Percentiles rank a stretch among this genome's conserved stretches.
These are phyloP conservation scores for Metschnikowia vanudenii DNA, from an alignment of 805 yeast genomes.

Conservation along the genomic window DNA sequence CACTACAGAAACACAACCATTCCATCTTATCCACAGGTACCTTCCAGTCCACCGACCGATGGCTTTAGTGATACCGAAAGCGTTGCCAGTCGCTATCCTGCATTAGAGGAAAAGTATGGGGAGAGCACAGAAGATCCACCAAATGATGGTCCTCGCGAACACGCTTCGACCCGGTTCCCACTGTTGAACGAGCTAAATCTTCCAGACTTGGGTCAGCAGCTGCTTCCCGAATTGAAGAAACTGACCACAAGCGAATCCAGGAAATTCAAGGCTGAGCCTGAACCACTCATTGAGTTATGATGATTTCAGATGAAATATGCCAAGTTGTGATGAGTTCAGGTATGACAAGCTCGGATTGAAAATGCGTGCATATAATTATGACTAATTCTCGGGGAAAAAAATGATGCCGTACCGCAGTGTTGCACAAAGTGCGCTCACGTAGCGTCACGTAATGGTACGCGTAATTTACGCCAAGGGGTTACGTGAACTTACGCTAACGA, in stretches of 20 bases:
- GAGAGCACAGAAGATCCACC: not conserved
- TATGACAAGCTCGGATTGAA: too few species aligned
- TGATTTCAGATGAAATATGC: too few species aligned
- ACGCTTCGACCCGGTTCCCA: constrained; percentile 18
- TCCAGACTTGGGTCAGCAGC: constrained; percentile 4
- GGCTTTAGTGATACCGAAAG: constrained; percentile 19
- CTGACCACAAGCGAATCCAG: constrained; percentile 8
- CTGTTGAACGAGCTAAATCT: constrained; percentile 19
- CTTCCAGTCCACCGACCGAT: constrained; percentile 19
- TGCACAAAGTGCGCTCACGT: too few species aligned
- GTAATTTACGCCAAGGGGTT: too few species aligned
- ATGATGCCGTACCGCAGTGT: too few species aligned
- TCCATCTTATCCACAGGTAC: constrained; percentile 14
- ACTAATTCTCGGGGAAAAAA: too few species aligned
- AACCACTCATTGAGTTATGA: constrained; percentile 43
- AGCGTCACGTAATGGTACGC: too few species aligned
- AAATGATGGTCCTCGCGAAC: constrained; percentile 8
- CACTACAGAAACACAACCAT: not conserved
- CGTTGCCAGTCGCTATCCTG: constrained; percentile 22
- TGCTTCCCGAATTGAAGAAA: constrained; percentile 4
- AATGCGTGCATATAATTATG: too few species aligned
- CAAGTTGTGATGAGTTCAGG: too few species aligned
- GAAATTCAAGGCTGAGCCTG: constrained; percentile 32
- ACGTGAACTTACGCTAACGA: too few species aligned
- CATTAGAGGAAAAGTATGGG: constrained; percentile 9